These are phyloP conservation scores for Zygosaccharomyces pseudobailii DNA, from an alignment of 1,139 yeast species.

Conservation along the genomic window DNA sequence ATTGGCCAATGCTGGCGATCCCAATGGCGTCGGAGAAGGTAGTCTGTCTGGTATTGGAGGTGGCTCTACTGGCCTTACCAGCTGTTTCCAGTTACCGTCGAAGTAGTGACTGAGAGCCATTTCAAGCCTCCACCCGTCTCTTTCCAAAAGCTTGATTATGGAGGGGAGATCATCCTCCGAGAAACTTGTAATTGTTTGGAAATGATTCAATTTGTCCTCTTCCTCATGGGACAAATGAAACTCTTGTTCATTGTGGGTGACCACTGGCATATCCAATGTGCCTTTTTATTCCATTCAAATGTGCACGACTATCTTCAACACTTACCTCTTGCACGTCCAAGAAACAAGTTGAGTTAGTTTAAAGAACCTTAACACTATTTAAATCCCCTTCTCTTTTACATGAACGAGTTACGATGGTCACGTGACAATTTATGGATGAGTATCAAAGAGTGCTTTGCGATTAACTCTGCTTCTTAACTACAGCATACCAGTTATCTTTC, in stretches of 20 bases:
- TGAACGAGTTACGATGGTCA: too few species aligned
- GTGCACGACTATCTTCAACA: background rate
- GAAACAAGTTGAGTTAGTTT: background rate
- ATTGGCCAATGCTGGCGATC: constrained; percentile 8
- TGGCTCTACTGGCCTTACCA: constrained; percentile 18
- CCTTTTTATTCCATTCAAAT: background rate
- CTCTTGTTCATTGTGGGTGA: constrained; percentile 20
- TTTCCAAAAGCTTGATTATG: constrained; percentile 33
- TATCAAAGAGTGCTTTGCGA: background rate
- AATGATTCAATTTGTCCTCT: constrained; percentile 37
- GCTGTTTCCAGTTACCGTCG: constrained; percentile 35
- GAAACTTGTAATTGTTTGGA: constrained; percentile 37
- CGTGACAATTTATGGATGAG: too few species aligned
- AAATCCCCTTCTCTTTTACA: background rate
- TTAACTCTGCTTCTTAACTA: constrained; percentile 34
- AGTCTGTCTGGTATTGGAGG: constrained; percentile 20
- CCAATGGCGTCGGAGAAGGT: constrained; percentile 15
- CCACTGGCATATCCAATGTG: constrained; percentile 24
- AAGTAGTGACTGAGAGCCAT: constrained; percentile 38
- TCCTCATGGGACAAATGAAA: constrained; percentile 36
- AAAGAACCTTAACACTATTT: background rate
- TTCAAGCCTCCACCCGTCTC: constrained; percentile 39
- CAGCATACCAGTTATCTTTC: constrained; percentile 91
- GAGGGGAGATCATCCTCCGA: constrained; percentile 35
- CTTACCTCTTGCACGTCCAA: background rate